Conservation (phyloP, 2,329 filamentous ascomycete genomes). For the Diaporthe aspalathi region DNA sequence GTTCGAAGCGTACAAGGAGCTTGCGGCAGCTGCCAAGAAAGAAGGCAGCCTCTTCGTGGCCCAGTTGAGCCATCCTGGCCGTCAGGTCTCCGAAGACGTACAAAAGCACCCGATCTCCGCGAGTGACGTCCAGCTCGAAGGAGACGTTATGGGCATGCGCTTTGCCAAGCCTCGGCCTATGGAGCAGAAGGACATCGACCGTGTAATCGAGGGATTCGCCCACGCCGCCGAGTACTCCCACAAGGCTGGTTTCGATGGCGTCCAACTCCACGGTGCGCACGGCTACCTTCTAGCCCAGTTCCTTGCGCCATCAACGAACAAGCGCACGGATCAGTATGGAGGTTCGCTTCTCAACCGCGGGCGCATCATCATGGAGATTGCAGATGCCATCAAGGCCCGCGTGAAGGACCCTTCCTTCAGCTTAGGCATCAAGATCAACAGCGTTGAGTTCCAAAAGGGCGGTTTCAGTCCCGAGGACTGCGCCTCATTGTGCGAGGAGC, state of each 20-base stretch:
- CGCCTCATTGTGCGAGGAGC: slow-evolving; percentile 56
- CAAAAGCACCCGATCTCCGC: slow-evolving; percentile 54
- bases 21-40: slow-evolving; percentile 66
- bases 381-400: slow-evolving; percentile 49
- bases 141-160: slow-evolving; percentile 56
- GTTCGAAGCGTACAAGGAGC: slow-evolving; percentile 69
- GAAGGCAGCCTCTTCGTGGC: slow-evolving; percentile 70
- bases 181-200: slow-evolving; percentile 62
- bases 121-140: slow-evolving; percentile 53
- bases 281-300: slow-evolving; percentile 60
- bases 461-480: slow-evolving; percentile 64
- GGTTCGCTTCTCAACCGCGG: slow-evolving; percentile 59
- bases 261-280: slow-evolving; percentile 61
- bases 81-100: slow-evolving; percentile 56
- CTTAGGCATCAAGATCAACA: slow-evolving; percentile 69
- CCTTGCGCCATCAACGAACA: slow-evolving; percentile 51
- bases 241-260: slow-evolving; percentile 64
- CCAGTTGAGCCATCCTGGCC: slow-evolving; percentile 72
- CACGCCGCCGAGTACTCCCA: slow-evolving; percentile 68
- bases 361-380: slow-evolving; percentile 59
- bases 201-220: slow-evolving; percentile 65
- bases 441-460: slow-evolving; percentile 65
- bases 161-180: slow-evolving; percentile 65
- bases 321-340: slow-evolving; percentile 52
- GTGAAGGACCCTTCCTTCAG: slow-evolving; percentile 53